A percentile compares a stretch with the other conserved stretches of the same genome.
Conservation (phyloP, 1,284 basidiomycete species). For the Sporisorium reilianum region DNA sequence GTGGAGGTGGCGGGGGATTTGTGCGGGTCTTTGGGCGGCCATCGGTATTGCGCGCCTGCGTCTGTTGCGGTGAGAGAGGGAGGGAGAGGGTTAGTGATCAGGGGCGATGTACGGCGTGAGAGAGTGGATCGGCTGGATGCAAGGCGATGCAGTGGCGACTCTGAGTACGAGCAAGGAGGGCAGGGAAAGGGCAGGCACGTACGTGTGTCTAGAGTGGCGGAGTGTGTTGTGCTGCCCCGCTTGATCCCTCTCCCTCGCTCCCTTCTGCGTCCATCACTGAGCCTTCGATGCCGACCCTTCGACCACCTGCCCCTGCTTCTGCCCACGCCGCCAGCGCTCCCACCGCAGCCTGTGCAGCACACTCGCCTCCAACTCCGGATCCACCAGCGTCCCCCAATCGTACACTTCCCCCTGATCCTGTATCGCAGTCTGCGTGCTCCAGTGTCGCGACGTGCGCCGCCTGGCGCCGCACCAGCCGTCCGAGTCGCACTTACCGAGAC, state of each 20-base stretch:
- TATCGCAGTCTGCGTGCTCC: slow-evolving; percentile 10
- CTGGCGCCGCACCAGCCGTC: background rate
- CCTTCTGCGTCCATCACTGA: too few species aligned
- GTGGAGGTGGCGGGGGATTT: background rate
- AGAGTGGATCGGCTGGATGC: background rate
- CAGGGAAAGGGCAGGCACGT: slow-evolving; percentile 5
- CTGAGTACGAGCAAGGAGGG: background rate
- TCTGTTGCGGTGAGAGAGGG: slow-evolving; percentile 58
- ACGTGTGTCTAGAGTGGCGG: slow-evolving; percentile 8
- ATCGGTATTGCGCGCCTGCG: slow-evolving; percentile 70
- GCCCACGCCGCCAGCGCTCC: slow-evolving; percentile 30
- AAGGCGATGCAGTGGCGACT: background rate
- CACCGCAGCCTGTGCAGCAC: slow-evolving; percentile 47
- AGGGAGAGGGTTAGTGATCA: background rate
- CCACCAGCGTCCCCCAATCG: slow-evolving; percentile 17
- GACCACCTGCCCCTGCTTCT: too few species aligned
- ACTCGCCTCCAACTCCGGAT: slow-evolving; percentile 29
- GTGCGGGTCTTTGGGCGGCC: slow-evolving; percentile 73
- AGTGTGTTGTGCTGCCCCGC: background rate
- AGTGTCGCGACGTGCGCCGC: slow-evolving; percentile 14
- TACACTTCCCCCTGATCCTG: slow-evolving; percentile 4
- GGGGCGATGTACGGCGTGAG: background rate
- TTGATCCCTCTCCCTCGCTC: slow-evolving; percentile 3
- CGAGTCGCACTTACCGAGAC: slow-evolving; percentile 19
- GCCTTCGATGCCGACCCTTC: too few species aligned